phyloP scores from a whole-genome alignment of 768 basidiomycete species.

The Pleurotus salmoneostramineus region DNA sequence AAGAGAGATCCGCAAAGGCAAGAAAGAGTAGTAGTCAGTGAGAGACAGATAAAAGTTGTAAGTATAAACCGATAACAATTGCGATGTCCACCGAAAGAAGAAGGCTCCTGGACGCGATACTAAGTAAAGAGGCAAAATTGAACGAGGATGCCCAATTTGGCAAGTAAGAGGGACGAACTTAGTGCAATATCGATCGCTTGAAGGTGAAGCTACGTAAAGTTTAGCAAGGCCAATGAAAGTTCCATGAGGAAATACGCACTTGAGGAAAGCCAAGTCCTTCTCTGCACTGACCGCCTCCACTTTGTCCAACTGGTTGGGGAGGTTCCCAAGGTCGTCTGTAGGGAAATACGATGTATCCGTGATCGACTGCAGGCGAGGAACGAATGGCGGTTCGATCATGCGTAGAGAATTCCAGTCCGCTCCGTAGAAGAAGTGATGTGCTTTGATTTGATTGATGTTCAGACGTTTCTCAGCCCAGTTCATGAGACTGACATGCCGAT shows the following conservation, averaged over 20 bases:
- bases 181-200: conserved; percentile 53
- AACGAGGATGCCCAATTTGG: no score
- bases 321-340: conserved; percentile 82
- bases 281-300: conserved; percentile 63
- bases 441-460: conserved; percentile 83
- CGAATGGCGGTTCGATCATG: conserved; percentile 93
- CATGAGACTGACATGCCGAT: conserved; percentile 63
- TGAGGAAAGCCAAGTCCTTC: conserved; percentile 66
- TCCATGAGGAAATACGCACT: conserved; percentile 31
- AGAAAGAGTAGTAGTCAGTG: neutral
- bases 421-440: conserved; percentile 91
- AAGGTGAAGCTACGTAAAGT: conserved; percentile 65
- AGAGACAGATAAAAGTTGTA: neutral
- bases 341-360: conserved; percentile 98
- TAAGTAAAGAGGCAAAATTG: no score
- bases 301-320: conserved; percentile 53
- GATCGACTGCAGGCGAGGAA: conserved; percentile 87
- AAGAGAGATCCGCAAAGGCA: neutral
- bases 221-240: conserved; percentile 7
- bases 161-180: neutral
- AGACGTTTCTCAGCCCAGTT: conserved; percentile 76
- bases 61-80: neutral
- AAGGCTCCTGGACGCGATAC: no score
- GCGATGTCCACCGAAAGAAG: no score
- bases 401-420: conserved; percentile 93